phyloP scores from a whole-genome alignment of 768 basidiomycete species.

The Amanita muscaria region DNA sequence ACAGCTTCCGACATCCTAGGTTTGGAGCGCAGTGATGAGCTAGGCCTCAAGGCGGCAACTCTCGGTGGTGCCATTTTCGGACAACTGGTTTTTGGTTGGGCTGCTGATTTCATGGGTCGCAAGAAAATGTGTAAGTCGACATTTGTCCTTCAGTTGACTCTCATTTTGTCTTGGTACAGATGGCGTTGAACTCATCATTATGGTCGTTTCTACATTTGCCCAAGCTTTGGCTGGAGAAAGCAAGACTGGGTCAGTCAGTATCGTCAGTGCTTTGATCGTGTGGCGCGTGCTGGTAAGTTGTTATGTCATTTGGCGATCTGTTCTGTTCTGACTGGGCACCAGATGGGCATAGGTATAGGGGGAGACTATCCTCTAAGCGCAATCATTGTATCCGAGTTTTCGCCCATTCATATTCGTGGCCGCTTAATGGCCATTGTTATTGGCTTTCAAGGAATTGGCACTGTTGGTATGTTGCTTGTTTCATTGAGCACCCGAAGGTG shows the following conservation, averaged over 20 bases:
- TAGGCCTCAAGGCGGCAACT: slow-evolving; percentile 71
- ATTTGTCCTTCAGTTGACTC: neutral
- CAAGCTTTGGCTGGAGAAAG: slow-evolving; percentile 68
- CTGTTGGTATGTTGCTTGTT: slow-evolving; percentile 56
- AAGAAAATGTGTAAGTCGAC: slow-evolving; percentile 76
- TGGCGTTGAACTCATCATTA: slow-evolving; percentile 71
- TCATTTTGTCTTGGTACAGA: slow-evolving; percentile 27
- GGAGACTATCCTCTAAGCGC: slow-evolving; percentile 85
- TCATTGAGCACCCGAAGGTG: no score
- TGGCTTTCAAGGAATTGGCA: slow-evolving; percentile 81
- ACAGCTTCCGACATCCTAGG: no score
- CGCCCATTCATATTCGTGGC: slow-evolving; percentile 66
- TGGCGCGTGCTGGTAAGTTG: slow-evolving; percentile 69
- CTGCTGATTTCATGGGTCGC: slow-evolving; percentile 69
- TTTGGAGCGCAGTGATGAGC: slow-evolving; percentile 57
- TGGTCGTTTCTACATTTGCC: slow-evolving; percentile 70
- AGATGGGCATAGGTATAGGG: slow-evolving; percentile 80
- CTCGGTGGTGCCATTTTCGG: slow-evolving; percentile 70
- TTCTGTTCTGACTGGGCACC: neutral
- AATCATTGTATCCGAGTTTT: slow-evolving; percentile 86
- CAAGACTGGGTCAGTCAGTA: slow-evolving; percentile 54
- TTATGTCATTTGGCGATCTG: neutral
- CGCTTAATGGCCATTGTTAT: slow-evolving; percentile 88
- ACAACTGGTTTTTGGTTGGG: slow-evolving; percentile 72
- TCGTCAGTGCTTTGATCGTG: slow-evolving; percentile 69